Percentiles rank a stretch among this genome's conserved stretches.
phyloP scores from a whole-genome alignment of 108 stramenopile species.

The Fragilariopsis cylindrus region DNA sequence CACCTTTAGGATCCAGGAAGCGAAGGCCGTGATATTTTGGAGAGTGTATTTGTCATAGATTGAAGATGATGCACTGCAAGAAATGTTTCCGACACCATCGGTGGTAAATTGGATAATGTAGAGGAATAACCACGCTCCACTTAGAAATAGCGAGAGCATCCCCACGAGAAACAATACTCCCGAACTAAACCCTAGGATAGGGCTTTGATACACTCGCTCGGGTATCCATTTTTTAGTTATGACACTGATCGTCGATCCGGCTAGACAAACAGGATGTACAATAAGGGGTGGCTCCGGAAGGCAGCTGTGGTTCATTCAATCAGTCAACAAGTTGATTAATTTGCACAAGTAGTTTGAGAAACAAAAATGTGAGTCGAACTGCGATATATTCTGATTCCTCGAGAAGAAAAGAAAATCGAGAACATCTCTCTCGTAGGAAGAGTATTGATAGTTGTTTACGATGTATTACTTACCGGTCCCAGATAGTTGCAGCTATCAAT shows the following conservation, averaged over 20 bases:
- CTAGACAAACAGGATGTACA: slow-evolving; percentile 50
- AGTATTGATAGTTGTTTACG: no score
- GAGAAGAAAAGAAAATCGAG: no score
- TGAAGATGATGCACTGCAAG: background rate
- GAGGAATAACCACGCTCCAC: slow-evolving; percentile 19
- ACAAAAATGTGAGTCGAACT: background rate
- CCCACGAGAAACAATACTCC: slow-evolving; percentile 26
- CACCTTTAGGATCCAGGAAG: slow-evolving; percentile 36
- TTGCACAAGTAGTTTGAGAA: no score
- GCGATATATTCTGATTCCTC: background rate
- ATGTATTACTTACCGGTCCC: slow-evolving; percentile 7
- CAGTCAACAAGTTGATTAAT: no score
- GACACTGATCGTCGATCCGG: slow-evolving; percentile 35
- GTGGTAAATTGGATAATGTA: background rate
- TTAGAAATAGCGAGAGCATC: slow-evolving; percentile 20
- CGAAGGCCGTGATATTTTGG: background rate
- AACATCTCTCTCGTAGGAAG: no score
- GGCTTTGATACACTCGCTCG: slow-evolving; percentile 26
- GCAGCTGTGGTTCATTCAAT: background rate
- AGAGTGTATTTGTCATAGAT: background rate
- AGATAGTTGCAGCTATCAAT: background rate
- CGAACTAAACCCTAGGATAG: slow-evolving; percentile 30
- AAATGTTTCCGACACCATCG: background rate
- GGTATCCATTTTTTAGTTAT: slow-evolving; percentile 13
- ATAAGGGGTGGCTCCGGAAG: slow-evolving; percentile 25